Base-by-base conservation (phyloP, 2,329 filamentous ascomycete species). In the Xylariaceae sp. region DNA sequence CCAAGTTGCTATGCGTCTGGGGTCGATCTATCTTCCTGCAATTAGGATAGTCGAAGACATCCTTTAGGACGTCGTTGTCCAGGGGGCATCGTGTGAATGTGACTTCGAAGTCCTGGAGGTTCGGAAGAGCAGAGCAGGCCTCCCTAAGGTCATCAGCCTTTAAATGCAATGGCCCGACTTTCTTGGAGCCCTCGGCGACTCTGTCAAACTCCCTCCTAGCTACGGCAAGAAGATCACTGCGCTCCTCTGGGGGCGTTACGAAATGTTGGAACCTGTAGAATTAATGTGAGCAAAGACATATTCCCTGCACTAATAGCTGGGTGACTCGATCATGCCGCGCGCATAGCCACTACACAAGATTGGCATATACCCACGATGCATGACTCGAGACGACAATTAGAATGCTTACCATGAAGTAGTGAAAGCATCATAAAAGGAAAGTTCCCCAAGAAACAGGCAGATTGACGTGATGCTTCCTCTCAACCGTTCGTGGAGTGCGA, bases 361-460 rank as follows among this genome's bases (percentile, higher is more conserved):
- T 43, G 20, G 18, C 43, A 45, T 26, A 51, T 44, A 20, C 2
- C 26, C 40, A 45, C 44, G 26, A 46, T 21, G 21, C 9, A 41
- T 40, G 41, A 42, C 23, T 4, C 23, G 23, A 4, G 20, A 23
- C 19, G 19, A 44, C 20, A 40, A 42, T 41, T 23, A 10, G 41
- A 47, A 56, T n/a, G 23, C 67, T 56, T 67, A 70, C 67, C 63
- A 68, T 51, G 66, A 68, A 50, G 64, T 66, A 41, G 61, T 67
- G 62, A 66, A 65, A 54, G 73, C 74, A 57, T 73, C 72, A 52
- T 76, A 75, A 53, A 74, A 73, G 59, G 76, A 71, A 43, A 79
- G 61, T 46, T 75, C 73, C 53, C 75, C 70, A 50, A 81, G 73
- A 64, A 79, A 79, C 64, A 81, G 73, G 54, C 74, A 76, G 57